Evolutionary conservation across 2,329 filamentous ascomycete genomes (phyloP).

Genomic region (Monosporascus sp.): DNA sequence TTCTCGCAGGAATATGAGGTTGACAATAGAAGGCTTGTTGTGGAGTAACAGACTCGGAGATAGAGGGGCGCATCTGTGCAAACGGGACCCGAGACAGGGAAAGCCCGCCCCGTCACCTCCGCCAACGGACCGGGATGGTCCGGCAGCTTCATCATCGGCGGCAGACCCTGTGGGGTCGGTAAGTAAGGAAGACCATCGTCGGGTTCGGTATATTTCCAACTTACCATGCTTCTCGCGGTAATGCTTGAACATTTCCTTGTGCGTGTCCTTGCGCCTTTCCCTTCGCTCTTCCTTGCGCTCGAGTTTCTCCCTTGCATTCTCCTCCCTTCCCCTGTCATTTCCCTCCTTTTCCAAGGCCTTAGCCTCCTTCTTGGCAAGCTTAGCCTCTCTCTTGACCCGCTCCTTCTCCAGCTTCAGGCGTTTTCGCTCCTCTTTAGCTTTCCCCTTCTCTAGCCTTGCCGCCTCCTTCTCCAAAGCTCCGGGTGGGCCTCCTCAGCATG

Average conservation of each 20-base stretch:
- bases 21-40: not conserved
- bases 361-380: constrained; percentile 9
- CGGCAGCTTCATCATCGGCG: not conserved
- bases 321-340: constrained; percentile 12
- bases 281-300: constrained; percentile 3
- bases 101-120: not conserved
- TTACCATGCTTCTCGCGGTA: not conserved
- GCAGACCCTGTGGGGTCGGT: not conserved
- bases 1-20: not conserved
- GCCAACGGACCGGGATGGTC: not conserved
- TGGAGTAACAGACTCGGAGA: not conserved
- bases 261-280: not conserved
- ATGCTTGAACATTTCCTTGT: not conserved
- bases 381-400: not conserved
- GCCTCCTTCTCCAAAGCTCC: not conserved
- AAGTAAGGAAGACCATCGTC: not conserved
- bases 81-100: not conserved
- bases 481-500: too few relatives aligned
- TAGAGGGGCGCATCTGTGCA: not conserved
- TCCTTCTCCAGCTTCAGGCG: constrained; percentile 7
- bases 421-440: constrained; percentile 9
- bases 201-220: not conserved
- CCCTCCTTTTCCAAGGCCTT: constrained; percentile 14
- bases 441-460: constrained; percentile 10
- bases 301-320: constrained; percentile 11